These are phyloP conservation scores for Fusarium multiceps DNA, from an alignment of 2,329 filamentous ascomycete genomes.

Conservation along the genomic window DNA sequence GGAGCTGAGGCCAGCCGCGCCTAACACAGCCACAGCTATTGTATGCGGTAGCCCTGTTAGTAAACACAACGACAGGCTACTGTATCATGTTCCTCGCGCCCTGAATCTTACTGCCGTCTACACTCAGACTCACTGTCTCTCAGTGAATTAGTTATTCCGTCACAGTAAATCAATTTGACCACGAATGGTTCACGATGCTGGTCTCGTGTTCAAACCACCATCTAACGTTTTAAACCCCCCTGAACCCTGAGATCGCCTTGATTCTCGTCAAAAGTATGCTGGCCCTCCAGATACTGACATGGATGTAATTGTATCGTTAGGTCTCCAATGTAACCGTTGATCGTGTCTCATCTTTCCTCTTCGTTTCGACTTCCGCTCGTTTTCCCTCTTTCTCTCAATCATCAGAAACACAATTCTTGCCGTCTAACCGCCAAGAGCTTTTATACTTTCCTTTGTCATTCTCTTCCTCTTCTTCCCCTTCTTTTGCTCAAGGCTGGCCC, in stretches of 20 bases:
- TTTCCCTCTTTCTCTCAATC: constrained; percentile 21
- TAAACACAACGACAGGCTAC: constrained; percentile 14
- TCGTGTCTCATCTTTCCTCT: constrained; percentile 36
- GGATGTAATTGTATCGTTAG: constrained; percentile 25
- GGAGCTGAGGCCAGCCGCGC: constrained; percentile 2
- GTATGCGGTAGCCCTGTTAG: constrained; percentile 27
- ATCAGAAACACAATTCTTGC: constrained; percentile 20
- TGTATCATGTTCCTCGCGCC: background rate
- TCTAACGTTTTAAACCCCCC: constrained; percentile 10
- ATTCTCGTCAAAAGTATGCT: constrained; percentile 1
- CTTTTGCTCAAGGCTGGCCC: constrained; percentile 43
- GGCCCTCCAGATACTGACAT: constrained; percentile 19
- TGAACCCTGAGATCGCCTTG: constrained; percentile 32
- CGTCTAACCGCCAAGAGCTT: constrained; percentile 34
- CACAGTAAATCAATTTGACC: constrained; percentile 1
- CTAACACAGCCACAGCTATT: constrained; percentile 27
- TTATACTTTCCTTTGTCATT: constrained; percentile 28
- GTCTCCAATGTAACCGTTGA: constrained; percentile 30
- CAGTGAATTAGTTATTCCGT: constrained; percentile 3
- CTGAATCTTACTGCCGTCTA: constrained; percentile 17
- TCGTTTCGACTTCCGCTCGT: constrained; percentile 24
- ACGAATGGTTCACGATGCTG: constrained; percentile 20
- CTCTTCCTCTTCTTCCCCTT: constrained; percentile 24
- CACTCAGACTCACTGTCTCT: background rate
- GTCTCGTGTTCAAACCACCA: constrained; percentile 21